Percentiles rank a stretch among this genome's conserved stretches.
Conservation (phyloP, 2,329 filamentous ascomycete genomes). For the Tolypocladium endophyticum region DNA sequence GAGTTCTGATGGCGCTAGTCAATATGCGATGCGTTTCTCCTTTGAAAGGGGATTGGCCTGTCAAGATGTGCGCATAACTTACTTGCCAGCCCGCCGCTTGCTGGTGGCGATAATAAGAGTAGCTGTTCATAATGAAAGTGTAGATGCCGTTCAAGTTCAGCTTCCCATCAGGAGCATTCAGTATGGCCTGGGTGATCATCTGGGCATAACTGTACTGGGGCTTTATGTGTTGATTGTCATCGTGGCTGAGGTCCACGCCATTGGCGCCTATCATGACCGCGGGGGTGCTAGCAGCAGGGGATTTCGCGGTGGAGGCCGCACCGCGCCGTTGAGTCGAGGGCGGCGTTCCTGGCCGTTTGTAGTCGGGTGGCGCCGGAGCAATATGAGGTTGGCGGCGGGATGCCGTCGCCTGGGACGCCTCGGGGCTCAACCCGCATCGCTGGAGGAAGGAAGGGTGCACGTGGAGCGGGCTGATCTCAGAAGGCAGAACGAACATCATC, state of each 20-base stretch:
- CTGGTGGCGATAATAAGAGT: constrained; percentile 86
- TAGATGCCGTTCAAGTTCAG: constrained; percentile 90
- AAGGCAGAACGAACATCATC: constrained; percentile 97
- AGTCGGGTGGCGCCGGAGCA: constrained; percentile 49
- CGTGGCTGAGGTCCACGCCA: constrained; percentile 67
- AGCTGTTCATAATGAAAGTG: constrained; percentile 80
- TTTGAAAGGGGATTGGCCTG: neutral
- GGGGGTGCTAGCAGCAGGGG: constrained; percentile 23
- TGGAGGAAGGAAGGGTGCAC: constrained; percentile 62
- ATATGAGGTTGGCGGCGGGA: constrained; percentile 34
- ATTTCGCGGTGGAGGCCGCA: constrained; percentile 13
- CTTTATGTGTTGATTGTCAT: constrained; percentile 83
- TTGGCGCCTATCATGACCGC: constrained; percentile 29
- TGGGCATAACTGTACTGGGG: constrained; percentile 94
- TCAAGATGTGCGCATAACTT: constrained; percentile 16
- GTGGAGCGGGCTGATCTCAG: constrained; percentile 52
- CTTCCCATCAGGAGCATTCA: constrained; percentile 77
- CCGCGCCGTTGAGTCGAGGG: constrained; percentile 29
- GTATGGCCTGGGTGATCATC: constrained; percentile 92
- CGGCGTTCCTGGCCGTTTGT: constrained; percentile 51
- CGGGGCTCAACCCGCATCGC: constrained; percentile 46
- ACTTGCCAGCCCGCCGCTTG: constrained; percentile 78
- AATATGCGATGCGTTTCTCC: constrained; percentile 1
- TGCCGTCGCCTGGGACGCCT: constrained; percentile 15
- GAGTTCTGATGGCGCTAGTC: constrained; percentile 54